Conservation (phyloP, 495 filamentous ascomycete species). For the Penicillium psychrofluorescens region DNA sequence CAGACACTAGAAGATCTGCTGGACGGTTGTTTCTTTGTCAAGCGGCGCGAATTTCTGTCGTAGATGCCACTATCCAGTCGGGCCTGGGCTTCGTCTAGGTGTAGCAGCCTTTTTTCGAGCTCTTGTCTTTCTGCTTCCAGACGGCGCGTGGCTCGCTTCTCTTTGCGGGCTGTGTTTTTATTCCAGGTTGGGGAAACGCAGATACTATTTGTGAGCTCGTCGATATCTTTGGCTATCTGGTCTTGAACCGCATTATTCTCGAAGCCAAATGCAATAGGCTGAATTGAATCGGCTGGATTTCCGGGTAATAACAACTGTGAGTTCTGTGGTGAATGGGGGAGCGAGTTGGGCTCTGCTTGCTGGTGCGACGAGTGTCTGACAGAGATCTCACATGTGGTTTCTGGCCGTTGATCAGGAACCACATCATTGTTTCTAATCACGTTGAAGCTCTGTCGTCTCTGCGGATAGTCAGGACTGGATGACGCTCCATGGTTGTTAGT, state of each 20-base stretch:
- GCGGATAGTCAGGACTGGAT: slow-evolving; percentile 4
- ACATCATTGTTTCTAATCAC: neutral
- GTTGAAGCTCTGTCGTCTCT: slow-evolving; percentile 15
- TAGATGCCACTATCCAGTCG: slow-evolving; percentile 9
- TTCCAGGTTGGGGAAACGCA: slow-evolving; percentile 13
- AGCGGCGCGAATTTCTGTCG: slow-evolving; percentile 22
- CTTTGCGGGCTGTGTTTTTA: slow-evolving; percentile 15
- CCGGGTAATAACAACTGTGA: slow-evolving; percentile 13
- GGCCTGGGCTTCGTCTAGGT: slow-evolving; percentile 24
- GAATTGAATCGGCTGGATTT: slow-evolving; percentile 13
- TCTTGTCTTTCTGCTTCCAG: slow-evolving; percentile 33
- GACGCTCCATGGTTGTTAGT: neutral
- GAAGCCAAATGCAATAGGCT: slow-evolving; percentile 3
- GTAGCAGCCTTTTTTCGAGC: slow-evolving; percentile 26
- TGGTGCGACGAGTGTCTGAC: slow-evolving; percentile 2
- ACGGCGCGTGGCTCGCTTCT: slow-evolving; percentile 29
- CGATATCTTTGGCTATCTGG: neutral
- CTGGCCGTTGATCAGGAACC: neutral
- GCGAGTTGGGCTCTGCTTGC: slow-evolving; percentile 11
- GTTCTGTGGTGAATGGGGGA: slow-evolving; percentile 8
- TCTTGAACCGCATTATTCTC: slow-evolving; percentile 3
- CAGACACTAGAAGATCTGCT: slow-evolving; percentile 28
- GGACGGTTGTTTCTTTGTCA: slow-evolving; percentile 34
- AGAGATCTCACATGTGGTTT: slow-evolving; percentile 1
- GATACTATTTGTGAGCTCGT: slow-evolving; percentile 4